Evolutionary conservation across 2,329 filamentous ascomycete genomes (phyloP), one percentile per base, ranked within the genome.

Genomic region (Domatiomyces globalis): DNA sequence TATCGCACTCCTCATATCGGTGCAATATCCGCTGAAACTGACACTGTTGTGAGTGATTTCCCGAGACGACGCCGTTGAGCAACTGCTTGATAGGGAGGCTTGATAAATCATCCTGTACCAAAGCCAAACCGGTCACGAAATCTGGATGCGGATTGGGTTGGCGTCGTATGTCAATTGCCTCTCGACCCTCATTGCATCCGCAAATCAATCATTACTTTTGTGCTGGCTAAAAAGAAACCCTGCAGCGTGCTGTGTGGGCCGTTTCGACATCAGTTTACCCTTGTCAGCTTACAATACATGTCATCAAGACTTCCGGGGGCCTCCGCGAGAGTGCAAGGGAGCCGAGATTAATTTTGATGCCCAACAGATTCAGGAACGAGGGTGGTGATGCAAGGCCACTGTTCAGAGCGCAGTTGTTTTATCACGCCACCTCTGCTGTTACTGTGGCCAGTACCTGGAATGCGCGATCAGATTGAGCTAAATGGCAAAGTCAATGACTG

Each of bases 161-260:
- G 49, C 57, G 33, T 52, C 51, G 33, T 46, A 19, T 39, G 15
- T 45, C 47, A 43, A 48, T 55, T 36, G 50, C 45, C 57, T 54
- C 20, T 47, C 49, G 48, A 56, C 56, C 54, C 56, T 60, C 57
- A 59, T 58, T 56, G 46, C 49, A 58, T 59, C 58, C 57, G 58
- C 52, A 60, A 56, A 60, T 48, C 48, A 54, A 47, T 27, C 33
- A 39, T 39, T 10, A 15, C 10, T 39, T 39, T 39, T 39, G 33
- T 39, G 33, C 33, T 39, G 33, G 33, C 33, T 39, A 15, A 39
- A 33, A 39, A 39, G 33, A 39, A 39, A 39, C 33, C 33, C 33
- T 39, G 33, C 33, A 15, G 33, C 15, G 33, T 10, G 15, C 33
- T 15, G 33, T 39, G 33, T 39, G 33, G 33, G 33, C 33, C 33